A percentile compares a stretch with the other conserved stretches of the same genome.
Evolutionary conservation across 208 protist species (phyloP).

Genomic region (Vickermania spadyakhi): DNA sequence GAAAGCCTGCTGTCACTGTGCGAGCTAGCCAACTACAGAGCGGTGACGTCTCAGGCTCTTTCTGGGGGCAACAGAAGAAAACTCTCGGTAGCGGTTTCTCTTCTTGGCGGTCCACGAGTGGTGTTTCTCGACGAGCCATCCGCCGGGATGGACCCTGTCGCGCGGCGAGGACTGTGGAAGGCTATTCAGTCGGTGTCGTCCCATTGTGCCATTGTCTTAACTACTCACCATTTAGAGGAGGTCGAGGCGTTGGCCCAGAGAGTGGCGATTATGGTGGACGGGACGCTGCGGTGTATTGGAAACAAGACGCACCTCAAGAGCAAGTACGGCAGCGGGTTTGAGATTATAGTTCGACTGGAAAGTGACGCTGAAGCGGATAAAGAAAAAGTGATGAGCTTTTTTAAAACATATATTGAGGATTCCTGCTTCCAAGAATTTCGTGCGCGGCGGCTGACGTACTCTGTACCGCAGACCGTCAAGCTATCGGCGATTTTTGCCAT

Average conservation of each 20-base stretch:
- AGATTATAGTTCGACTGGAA: constrained; percentile 41
- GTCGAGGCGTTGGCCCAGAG: constrained; percentile 75
- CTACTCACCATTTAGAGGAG: constrained; percentile 91
- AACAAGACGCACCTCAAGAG: constrained; percentile 74
- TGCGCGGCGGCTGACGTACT: constrained; percentile 27
- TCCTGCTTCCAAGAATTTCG: constrained; percentile 29
- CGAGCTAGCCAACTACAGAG: constrained; percentile 25
- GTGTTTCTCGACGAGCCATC: constrained; percentile 86
- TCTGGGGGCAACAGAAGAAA: constrained; percentile 84
- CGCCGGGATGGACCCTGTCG: constrained; percentile 81
- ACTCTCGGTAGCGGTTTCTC: constrained; percentile 26
- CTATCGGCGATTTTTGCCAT: constrained; percentile 32
- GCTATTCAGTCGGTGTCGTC: constrained; percentile 45
- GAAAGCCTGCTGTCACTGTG: constrained; percentile 7
- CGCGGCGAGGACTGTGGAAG: constrained; percentile 70
- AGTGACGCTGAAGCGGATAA: constrained; percentile 6
- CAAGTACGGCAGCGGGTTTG: constrained; percentile 67
- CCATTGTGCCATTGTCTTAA: constrained; percentile 77
- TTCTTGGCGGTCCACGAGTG: constrained; percentile 39
- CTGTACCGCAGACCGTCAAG: constrained; percentile 18
- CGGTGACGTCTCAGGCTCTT: constrained; percentile 22
- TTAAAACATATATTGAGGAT: constrained; percentile 17
- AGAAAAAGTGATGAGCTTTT: constrained; percentile 20
- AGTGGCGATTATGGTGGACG: constrained; percentile 85
- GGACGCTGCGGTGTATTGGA: constrained; percentile 83